Conservation (phyloP, 495 filamentous ascomycete species). For the Talaromyces trachyspermus region DNA sequence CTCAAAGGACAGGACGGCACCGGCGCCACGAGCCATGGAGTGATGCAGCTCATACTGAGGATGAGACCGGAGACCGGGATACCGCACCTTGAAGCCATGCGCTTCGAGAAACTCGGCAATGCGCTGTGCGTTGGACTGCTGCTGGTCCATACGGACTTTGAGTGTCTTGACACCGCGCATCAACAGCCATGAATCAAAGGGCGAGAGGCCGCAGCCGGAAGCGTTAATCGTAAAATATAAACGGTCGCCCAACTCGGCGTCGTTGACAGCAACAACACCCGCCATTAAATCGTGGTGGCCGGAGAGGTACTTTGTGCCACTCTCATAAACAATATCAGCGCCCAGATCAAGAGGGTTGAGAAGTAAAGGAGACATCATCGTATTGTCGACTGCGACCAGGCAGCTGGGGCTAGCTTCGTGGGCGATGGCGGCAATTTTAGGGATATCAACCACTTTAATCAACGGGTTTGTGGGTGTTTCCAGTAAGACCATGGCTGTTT, state of each 20-base stretch:
- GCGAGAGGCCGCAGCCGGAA: slow-evolving; percentile 86
- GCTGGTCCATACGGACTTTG: slow-evolving; percentile 96
- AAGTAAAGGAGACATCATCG: slow-evolving; percentile 93
- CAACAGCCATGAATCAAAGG: slow-evolving; percentile 92
- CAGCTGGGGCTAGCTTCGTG: slow-evolving; percentile 74
- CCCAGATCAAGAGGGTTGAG: slow-evolving; percentile 88
- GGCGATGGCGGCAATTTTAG: slow-evolving; percentile 60
- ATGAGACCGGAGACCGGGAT: slow-evolving; percentile 87
- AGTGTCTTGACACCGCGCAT: slow-evolving; percentile 93
- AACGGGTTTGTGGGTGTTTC: slow-evolving; percentile 96
- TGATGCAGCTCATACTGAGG: slow-evolving; percentile 95
- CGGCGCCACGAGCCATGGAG: slow-evolving; percentile 87
- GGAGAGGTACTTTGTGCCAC: slow-evolving; percentile 94
- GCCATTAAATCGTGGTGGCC: slow-evolving; percentile 99
- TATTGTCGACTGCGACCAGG: slow-evolving; percentile 93
- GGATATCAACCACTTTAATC: slow-evolving; percentile 95
- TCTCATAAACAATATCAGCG: slow-evolving; percentile 94
- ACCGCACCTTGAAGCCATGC: slow-evolving; percentile 89
- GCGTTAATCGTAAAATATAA: slow-evolving; percentile 96
- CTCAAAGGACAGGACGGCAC: slow-evolving; percentile 92
- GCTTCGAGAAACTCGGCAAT: slow-evolving; percentile 90
- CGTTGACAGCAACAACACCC: slow-evolving; percentile 86
- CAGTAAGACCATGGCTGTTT: slow-evolving; percentile 92
- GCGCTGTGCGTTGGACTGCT: slow-evolving; percentile 81
- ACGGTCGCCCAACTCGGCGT: slow-evolving; percentile 69